phyloP scores from a whole-genome alignment of 768 basidiomycete genomes.

The Tulasnella sp. region DNA sequence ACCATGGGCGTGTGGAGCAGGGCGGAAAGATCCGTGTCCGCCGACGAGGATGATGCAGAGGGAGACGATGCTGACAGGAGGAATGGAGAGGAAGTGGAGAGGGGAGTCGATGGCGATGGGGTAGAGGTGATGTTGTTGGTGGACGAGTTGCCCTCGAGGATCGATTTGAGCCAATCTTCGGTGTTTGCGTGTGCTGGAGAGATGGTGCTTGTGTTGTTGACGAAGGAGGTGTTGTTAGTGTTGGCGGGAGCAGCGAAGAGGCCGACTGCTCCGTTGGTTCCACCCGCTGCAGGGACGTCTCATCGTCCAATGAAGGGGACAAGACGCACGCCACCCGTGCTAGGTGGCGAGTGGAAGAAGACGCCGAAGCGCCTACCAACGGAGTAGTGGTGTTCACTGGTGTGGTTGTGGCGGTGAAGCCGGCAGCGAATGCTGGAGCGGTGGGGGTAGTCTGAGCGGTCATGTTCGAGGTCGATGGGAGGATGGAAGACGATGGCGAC shows the following conservation, averaged over 20 bases:
- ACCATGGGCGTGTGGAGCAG: constrained; percentile 13
- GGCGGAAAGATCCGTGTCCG: constrained; percentile 13
- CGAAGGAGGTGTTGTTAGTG: constrained; percentile 35
- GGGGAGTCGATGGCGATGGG: constrained; percentile 26
- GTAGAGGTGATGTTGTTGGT: constrained; percentile 30
- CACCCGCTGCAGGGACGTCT: constrained; percentile 94
- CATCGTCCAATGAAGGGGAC: constrained; percentile 39
- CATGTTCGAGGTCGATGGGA: constrained; percentile 22
- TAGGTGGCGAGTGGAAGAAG: constrained; percentile 87
- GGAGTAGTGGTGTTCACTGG: constrained; percentile 31
- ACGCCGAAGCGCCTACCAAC: constrained; percentile 29
- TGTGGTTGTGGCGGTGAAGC: constrained; percentile 32
- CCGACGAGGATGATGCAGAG: constrained; percentile 15
- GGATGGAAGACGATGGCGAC: constrained; percentile 21
- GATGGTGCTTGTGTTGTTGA: constrained; percentile 24
- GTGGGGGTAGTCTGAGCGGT: constrained; percentile 24
- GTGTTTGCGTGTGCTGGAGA: constrained; percentile 48
- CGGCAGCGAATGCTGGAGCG: constrained; percentile 22
- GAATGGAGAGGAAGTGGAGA: constrained; percentile 25
- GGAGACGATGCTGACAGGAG: constrained; percentile 26
- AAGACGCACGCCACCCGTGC: constrained; percentile 91
- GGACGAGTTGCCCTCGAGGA: constrained; percentile 47
- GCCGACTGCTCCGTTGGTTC: constrained; percentile 27
- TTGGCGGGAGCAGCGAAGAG: constrained; percentile 23
- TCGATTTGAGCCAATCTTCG: constrained; percentile 63